Base-by-base conservation (phyloP, 306 rosid species). In the Quercus cerris region DNA sequence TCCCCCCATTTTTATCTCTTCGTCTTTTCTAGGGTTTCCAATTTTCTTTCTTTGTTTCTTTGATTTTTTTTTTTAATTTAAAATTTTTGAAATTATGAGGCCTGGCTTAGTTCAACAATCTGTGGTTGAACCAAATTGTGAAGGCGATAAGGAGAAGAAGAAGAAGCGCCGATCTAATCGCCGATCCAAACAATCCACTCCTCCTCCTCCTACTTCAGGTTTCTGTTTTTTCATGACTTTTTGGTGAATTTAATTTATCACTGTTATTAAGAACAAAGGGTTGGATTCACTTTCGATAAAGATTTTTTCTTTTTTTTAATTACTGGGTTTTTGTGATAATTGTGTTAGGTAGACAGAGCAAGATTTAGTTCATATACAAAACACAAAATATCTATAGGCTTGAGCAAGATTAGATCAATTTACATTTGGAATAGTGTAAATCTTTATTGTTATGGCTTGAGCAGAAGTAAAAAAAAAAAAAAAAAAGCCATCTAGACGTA, bases 131-230 rank as follows among this genome's bases (percentile, higher is more conserved):
- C 88, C 90, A 23, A 35, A 67, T 67, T 67, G 72, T 22, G 90
- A 87, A 20, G 92, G 77, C 18, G 99, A 91, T 23, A 93, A 94
- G 87, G 97, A 94, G 14, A 93, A 90, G 92, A 94, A 85, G 91
- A 95, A 91, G 90, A 90, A 78, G 61, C 96, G 94, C 23, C 90
- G 94, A 81, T 78, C 93, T 75, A 83, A 76, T 87, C 96, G 98
- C 27, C 93, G 97, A 79, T 73, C 88, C 54, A 91, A 87, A 68
- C 97, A 90, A 56, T 82, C 67, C 79, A 11, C 54, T 49, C 52
- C 88, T 67, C 17, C 52, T 46, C 52, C 88, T 71, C 5, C 82
- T 1, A 12, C 79, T 2, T 72, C 90, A 22, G 93, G 93, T 89
- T 30, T 64, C 28, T 3, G 12, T 49, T 6, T 11, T 18, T 30